Evolutionary conservation across 1,139 yeast species (phyloP).

Genomic region (Wickerhamiella infanticola): DNA sequence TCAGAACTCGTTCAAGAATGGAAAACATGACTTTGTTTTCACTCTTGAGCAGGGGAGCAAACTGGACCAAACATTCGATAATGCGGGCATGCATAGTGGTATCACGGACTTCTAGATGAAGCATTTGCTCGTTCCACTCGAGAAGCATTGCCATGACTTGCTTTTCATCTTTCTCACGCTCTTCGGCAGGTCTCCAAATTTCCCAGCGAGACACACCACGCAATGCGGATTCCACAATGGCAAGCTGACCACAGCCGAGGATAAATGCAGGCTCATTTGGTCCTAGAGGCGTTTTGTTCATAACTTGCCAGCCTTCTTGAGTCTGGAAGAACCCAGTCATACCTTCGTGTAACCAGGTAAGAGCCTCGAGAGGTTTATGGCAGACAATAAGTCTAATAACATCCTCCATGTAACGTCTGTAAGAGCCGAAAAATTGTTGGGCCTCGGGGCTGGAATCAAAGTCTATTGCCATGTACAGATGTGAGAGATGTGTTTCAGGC

Average conservation of each 20-base stretch:
- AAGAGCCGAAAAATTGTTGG: constrained; percentile 60
- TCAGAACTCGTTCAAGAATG: constrained; percentile 72
- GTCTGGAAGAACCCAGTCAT: constrained; percentile 61
- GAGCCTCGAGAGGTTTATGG: constrained; percentile 66
- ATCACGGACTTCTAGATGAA: constrained; percentile 61
- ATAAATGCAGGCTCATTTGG: constrained; percentile 45
- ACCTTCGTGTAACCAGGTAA: constrained; percentile 66
- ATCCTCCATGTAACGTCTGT: constrained; percentile 76
- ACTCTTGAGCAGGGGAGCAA: constrained; percentile 68
- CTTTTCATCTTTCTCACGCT: constrained; percentile 38
- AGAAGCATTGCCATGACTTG: constrained; percentile 52
- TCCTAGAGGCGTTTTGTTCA: constrained; percentile 36
- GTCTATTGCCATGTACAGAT: constrained; percentile 58
- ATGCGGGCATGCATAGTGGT: constrained; percentile 74
- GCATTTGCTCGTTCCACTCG: constrained; percentile 57
- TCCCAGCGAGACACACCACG: constrained; percentile 96
- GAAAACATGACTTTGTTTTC: constrained; percentile 53
- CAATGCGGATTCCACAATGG: constrained; percentile 75
- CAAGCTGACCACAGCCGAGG: constrained; percentile 67
- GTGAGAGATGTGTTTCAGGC: constrained; percentile 48
- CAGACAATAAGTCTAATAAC: constrained; percentile 79
- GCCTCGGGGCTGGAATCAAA: constrained; percentile 81
- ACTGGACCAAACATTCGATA: constrained; percentile 88
- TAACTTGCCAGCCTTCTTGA: constrained; percentile 51
- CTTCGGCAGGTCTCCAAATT: constrained; percentile 48